A percentile compares a stretch with the other conserved stretches of the same genome.
phyloP scores from a whole-genome alignment of 2,329 filamentous ascomycete species.

The Neospermospora avenae region DNA sequence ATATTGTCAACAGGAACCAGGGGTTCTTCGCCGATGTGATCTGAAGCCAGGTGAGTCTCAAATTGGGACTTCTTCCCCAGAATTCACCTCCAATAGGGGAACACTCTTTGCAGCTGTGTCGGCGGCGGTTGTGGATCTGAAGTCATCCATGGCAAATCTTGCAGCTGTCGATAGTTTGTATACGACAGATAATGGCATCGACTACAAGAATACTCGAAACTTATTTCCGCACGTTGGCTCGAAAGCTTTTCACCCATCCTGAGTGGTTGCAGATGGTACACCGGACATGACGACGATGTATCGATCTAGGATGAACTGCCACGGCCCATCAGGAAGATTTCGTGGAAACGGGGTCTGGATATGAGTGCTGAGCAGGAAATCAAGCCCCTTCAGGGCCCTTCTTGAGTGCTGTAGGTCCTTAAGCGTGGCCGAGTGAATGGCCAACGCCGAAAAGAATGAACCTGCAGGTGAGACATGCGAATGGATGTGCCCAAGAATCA shows the following conservation, averaged over 20 bases:
- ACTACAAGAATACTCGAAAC: not conserved
- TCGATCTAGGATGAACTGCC: not conserved
- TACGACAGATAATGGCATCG: not conserved
- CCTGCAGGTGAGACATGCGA: not conserved
- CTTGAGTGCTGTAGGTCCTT: no score
- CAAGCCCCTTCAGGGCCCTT: not conserved
- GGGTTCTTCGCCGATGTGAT: no score
- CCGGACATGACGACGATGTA: no score
- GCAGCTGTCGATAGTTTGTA: not conserved
- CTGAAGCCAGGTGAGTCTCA: not conserved
- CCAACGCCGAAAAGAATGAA: not conserved
- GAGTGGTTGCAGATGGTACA: no score
- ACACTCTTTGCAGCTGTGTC: not conserved
- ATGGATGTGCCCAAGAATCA: not conserved
- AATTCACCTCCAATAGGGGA: not conserved
- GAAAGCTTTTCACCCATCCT: no score
- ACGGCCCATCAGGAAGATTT: not conserved
- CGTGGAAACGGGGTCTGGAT: not conserved
- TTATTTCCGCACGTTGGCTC: not conserved
- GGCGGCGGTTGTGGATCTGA: not conserved
- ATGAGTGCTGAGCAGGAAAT: not conserved
- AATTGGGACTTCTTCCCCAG: not conserved
- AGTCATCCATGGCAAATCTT: not conserved
- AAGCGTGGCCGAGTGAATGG: no score
- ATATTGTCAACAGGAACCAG: no score